Evolutionary conservation across 257 asterid genomes (phyloP).

Genomic region (Nicotiana sylvestris): DNA sequence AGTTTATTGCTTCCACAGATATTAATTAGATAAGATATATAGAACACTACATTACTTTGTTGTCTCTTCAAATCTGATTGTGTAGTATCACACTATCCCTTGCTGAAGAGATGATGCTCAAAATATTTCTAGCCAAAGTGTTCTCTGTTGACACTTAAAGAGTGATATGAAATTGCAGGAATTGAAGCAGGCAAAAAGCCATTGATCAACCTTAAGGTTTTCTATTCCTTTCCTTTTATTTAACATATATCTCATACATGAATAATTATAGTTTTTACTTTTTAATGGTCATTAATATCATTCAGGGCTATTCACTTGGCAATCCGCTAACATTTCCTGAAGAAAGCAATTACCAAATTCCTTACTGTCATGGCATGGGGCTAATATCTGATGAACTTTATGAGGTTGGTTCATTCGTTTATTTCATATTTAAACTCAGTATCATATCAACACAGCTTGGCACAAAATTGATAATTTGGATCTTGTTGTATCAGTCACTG

Average conservation of each 20-base stretch:
- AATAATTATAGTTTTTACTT: neutral
- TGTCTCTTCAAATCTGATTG: neutral
- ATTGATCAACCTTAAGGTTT: slow-evolving; percentile 33
- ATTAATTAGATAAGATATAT: neutral
- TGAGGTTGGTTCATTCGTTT: slow-evolving; percentile 15
- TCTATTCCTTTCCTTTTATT: neutral
- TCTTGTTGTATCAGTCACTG: slow-evolving; percentile 3
- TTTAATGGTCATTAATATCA: neutral
- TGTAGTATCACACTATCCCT: neutral
- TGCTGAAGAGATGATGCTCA: neutral
- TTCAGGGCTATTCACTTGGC: slow-evolving; percentile 36
- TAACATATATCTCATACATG: neutral
- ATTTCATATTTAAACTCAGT: neutral
- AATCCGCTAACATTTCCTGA: slow-evolving; percentile 17
- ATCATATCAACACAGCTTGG: neutral
- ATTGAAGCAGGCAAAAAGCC: slow-evolving; percentile 34
- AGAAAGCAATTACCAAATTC: slow-evolving; percentile 13
- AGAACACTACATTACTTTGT: neutral
- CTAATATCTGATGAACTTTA: slow-evolving; percentile 29
- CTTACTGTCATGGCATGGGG: slow-evolving; percentile 31
- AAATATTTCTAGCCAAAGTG: no score
- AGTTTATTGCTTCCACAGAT: neutral
- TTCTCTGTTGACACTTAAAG: neutral
- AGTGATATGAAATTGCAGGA: slow-evolving; percentile 19
- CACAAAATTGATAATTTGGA: slow-evolving; percentile 13